A percentile compares a stretch with the other conserved stretches of the same genome.
phyloP scores from a whole-genome alignment of 805 yeast genomes.

The Candida manassasensis region DNA sequence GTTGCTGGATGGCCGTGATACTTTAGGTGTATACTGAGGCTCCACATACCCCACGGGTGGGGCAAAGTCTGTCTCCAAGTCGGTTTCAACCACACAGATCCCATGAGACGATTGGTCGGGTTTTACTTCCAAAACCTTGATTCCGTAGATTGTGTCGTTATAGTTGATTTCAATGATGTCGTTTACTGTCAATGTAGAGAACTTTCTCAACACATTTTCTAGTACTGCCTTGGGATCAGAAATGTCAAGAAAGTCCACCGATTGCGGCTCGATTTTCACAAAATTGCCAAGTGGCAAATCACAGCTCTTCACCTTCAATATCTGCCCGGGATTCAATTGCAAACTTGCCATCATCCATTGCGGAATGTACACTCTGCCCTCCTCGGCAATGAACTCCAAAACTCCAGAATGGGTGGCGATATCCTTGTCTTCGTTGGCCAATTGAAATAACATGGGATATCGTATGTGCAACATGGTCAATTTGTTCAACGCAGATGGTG shows the following conservation, averaged over 20 bases:
- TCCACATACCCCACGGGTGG: constrained; percentile 98
- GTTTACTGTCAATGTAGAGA: constrained; percentile 77
- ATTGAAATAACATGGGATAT: constrained; percentile 92
- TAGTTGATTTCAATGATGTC: constrained; percentile 84
- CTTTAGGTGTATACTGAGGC: constrained; percentile 58
- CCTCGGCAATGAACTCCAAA: constrained; percentile 93
- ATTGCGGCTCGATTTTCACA: constrained; percentile 93
- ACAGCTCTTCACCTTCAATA: constrained; percentile 67
- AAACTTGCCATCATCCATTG: constrained; percentile 93
- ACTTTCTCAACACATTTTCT: constrained; percentile 86
- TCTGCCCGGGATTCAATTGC: constrained; percentile 69
- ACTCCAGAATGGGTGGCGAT: constrained; percentile 85
- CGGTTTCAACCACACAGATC: constrained; percentile 94
- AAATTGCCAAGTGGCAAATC: constrained; percentile 83
- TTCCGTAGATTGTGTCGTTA: constrained; percentile 71
- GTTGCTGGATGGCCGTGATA: constrained; percentile 27
- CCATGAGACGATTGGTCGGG: constrained; percentile 66
- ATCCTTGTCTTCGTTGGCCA: constrained; percentile 60
- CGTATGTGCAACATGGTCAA: constrained; percentile 86
- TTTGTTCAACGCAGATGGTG: constrained; percentile 87
- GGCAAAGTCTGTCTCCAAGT: constrained; percentile 94
- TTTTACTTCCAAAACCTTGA: constrained; percentile 80
- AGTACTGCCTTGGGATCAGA: constrained; percentile 95
- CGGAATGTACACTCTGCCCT: constrained; percentile 91
- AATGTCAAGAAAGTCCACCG: constrained; percentile 87